Base-by-base conservation (phyloP, 2,329 filamentous ascomycete genomes). In the Penicillium griseofulvum region DNA sequence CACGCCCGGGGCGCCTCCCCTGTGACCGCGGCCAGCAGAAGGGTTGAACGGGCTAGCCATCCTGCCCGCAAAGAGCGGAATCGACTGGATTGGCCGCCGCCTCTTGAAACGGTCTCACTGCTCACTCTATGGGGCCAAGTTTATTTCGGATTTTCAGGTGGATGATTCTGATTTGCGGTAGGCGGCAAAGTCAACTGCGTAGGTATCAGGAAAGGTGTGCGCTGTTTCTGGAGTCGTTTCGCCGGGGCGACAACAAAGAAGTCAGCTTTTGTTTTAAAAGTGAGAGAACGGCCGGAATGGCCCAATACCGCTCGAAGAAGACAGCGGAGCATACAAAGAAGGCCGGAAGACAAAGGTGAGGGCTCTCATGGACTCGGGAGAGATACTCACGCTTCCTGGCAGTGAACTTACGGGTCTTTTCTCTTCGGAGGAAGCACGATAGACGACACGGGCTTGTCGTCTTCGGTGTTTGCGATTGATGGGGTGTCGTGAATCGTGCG, bases 41-140 rank as follows among this genome's bases (percentile, higher is more conserved):
- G 68, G 63, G 53, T 66, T 70, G 39, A 67, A 61, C 38, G 68
- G 65, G 55, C 63, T 63, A 57, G 67, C 65, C 70, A 72, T 72
- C 51, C 60, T 70, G 63, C 39, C 61, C 65, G 64, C 59, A 43
- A 52, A 54, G 45, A 64, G 63, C 64, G 61, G 58, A 50, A 55
- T 49, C 57, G 48, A 60, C 56, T 56, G 59, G 56, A 60, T 54
- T 50, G 53, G 53, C 62, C 57, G 26, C 49, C 51, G 49, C 53
- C 64, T 60, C 46, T 44, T 42, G 48, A 17, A 54, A 17, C 3
- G 12, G 16, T 19, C 36, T 11, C 37, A 14, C 28, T 22, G 11
- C 31, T 48, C 8, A 16, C 36, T 29, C 24, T 57, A n/a, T 17
- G 31, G 45, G 31, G 45, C 39, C 12, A 12, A 16, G n/a, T 38